Evolutionary conservation across 306 rosid genomes (phyloP), one percentile per base, ranked within the genome.

Genomic region (Vigna hirtella): DNA sequence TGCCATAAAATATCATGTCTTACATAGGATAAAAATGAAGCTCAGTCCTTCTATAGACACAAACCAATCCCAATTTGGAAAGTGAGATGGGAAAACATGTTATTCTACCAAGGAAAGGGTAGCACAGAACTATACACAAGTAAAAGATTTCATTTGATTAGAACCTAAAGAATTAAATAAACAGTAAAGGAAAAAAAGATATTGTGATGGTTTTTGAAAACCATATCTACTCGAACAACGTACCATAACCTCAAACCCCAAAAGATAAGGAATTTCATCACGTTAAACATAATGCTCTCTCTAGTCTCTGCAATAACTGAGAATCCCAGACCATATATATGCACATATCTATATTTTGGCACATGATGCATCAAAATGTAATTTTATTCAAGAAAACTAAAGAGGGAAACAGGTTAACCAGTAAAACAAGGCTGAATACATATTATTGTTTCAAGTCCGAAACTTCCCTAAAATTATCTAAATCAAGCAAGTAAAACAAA

Each of bases 261-360:
- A 69, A 26, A 74, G 66, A 34, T 1, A 32, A 45, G 28, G 63
- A 75, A 69, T 32, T 74, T 79, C 70, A 74, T 51, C 50, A 38
- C 65, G 14, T 20, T 10, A 30, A 62, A 78, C 55, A 73, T 28
- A 66, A 63, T 51, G 32, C 14, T 53, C 62, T 49, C 48, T 42
- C 80, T 40, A 9, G 18, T 28, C 66, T 77, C 78, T 61, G 28
- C 43, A 62, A 56, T 72, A 73, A 52, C 24, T 32, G 32, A 73
- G 64, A 62, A 68, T 30, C 70, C 74, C 70, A 51, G 62, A 45
- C 6, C 56, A 45, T 8, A 53, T 68, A 43, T 49, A 57, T 51
- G 36, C 26, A 17, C 7, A 11, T 38, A 63, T 16, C 22, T 38
- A 47, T 10, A 11, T 36, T 40, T 47, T 17, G 22, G 57, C 51